Base-by-base conservation (phyloP, 2,329 filamentous ascomycete species). In the Cryphonectria radicalis region DNA sequence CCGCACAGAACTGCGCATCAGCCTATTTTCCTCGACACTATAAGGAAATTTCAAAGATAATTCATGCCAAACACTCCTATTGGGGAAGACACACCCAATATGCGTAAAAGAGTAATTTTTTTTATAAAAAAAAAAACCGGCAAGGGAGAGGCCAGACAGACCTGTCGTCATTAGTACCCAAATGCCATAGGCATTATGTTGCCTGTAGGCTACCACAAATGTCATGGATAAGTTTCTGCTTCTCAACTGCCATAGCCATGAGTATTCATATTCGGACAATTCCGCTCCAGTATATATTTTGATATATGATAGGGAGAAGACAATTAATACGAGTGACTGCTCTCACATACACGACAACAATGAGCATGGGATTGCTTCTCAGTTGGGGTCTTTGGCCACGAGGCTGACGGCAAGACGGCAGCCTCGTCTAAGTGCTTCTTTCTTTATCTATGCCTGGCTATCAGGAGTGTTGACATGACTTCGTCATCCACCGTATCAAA, bases 361-460 rank as follows among this genome's bases (percentile, higher is more conserved):
- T 22, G 43, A 50, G 22, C 22, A 10, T 22, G 8, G 17, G 46
- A 19, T 50, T 50, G 22, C 7, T 10, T n/a, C 5, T 37, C 37
- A 10, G 19, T 17, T 25, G 4, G 4, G 62, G 4, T 43, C 32
- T 35, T 17, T n/a, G 59, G 32, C 37, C n/a, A 25, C 62, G 37
- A 63, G 62, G 62, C 62, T 63, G 37, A 5, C 37, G 6, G 37
- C 62, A 43, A 10, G 43, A 22, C 22, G 46, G 17, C 35, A 42
- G 62, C 62, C 37, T 63, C 22, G 35, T 63, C 8, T 63, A 63
- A 63, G 62, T 63, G 59, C 4, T n/a, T 22, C 28, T 50, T n/a
- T 22, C 28, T 50, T 50, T 50, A n/a, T 11, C 46, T 50, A n/a
- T n/a, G 43, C 19, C 46, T 8, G 46, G 19, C 6, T 11, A 10